Conservation (phyloP, 257 asterid genomes). For the Rehmannia glutinosa region DNA sequence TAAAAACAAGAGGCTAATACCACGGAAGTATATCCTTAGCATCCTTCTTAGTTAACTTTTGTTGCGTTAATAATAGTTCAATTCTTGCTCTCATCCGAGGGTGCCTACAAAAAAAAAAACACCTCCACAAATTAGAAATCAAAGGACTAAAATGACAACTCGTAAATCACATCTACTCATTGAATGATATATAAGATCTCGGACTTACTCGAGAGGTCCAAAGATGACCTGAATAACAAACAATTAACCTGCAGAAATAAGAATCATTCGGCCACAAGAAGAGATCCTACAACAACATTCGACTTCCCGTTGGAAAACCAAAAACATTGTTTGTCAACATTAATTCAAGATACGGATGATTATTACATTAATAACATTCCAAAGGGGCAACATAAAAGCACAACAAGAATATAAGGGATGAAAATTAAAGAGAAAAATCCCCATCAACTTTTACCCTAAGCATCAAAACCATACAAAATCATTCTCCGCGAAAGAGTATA, state of each 20-base stretch:
- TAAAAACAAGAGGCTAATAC: conserved; percentile 35
- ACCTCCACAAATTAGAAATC: not conserved
- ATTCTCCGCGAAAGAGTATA: no score
- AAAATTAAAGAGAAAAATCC: no score
- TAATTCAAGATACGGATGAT: no score
- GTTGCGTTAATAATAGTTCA: conserved; percentile 82
- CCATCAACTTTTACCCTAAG: no score
- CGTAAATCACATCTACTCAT: not conserved
- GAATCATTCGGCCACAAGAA: conserved; percentile 2
- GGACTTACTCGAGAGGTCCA: conserved; percentile 97
- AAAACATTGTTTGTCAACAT: no score
- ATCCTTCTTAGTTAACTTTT: conserved; percentile 76
- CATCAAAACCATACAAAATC: no score
- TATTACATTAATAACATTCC: no score
- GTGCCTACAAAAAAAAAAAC: conserved; percentile 48
- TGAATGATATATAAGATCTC: conserved; percentile 8
- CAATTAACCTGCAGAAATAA: conserved; percentile 68
- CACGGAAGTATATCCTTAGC: conserved; percentile 82
- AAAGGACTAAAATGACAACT: not conserved
- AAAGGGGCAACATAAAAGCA: no score
- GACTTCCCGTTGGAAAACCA: no score
- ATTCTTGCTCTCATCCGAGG: conserved; percentile 82
- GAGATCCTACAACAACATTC: no score
- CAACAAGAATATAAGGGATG: no score
- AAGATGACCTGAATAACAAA: conserved; percentile 87